Base-by-base conservation (phyloP, 345 rosid genomes). In the Gossypium australe region DNA sequence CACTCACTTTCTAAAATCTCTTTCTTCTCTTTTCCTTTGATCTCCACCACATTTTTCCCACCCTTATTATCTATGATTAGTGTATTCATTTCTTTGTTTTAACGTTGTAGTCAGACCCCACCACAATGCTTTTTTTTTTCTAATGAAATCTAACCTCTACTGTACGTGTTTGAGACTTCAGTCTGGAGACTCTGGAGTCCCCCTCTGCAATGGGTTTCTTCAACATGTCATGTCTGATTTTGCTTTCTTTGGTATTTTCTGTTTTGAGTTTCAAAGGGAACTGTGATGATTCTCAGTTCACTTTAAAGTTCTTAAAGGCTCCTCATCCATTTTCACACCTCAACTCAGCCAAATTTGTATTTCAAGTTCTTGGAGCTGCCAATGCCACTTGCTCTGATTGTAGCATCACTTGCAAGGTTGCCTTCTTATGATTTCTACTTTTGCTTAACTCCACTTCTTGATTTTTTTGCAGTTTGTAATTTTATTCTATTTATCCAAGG, bases 351-450 rank as follows among this genome's bases (percentile, higher is more conserved):
- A 87, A 83, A 55, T 94, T 94, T 82, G 87, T 79, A 48, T 92
- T 94, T 74, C 79, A 88, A 78, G 88, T 87, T 29, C 69, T 81
- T 61, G 85, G 76, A 71, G 83, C 78, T 74, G 89, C 78, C 62
- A 81, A 82, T 79, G 86, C 55, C 75, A 78, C 80, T 83, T 92
- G 94, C 83, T 56, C 87, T 24, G 75, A 78, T 83, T 90, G 91
- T 80, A 85, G 48, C 78, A 71, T 88, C 79, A 82, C 47, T 77
- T 94, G 97, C 94, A 88, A 88, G 95, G 97, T 94, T 75, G 68
- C 77, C 18, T 75, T 58, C 18, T 7, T 10, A 20, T 29, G 11
- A 9, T 22, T 11, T 48, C 60, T 74, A 51, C 22, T 9, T 78
- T 65, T 73, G 11, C 53, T 52, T 34, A 22, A 18, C 18, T 10